phyloP scores from a whole-genome alignment of 2,329 filamentous ascomycete species.

The Paracoccidioides lutzii region DNA sequence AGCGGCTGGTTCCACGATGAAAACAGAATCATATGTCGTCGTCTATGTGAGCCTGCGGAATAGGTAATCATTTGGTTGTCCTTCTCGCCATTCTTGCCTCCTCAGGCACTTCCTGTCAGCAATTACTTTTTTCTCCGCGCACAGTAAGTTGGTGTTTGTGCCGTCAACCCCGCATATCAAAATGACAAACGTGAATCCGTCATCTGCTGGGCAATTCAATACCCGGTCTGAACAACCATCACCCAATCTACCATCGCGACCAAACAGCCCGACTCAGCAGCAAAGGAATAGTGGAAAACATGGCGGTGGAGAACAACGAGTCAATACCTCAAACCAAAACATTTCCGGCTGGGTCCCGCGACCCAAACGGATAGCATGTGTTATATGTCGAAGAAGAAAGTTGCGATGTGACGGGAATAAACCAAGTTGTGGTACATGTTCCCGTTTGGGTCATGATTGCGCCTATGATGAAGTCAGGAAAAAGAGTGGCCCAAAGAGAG shows the following conservation, averaged over 20 bases:
- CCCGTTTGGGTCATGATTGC: conserved; percentile 73
- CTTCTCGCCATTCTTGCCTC: background rate
- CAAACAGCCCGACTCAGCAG: background rate
- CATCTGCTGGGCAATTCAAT: background rate
- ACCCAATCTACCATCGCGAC: background rate
- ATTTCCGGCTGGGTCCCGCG: conserved; percentile 52
- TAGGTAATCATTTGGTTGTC: background rate
- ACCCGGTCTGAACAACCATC: background rate
- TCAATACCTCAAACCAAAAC: conserved; percentile 10
- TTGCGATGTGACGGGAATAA: conserved; percentile 75
- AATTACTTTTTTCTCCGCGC: background rate
- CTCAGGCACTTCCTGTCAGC: background rate
- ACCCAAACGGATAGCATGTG: conserved; percentile 88
- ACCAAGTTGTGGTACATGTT: conserved; percentile 79
- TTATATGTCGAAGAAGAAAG: conserved; percentile 86
- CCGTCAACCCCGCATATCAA: background rate
- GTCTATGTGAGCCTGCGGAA: background rate
- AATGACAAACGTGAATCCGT: background rate
- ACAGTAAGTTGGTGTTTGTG: background rate
- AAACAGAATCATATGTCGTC: background rate
- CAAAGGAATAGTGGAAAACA: background rate
- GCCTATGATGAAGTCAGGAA: conserved; percentile 84
- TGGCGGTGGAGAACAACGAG: background rate
- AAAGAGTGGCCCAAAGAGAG: conserved; percentile 88
- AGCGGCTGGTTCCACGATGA: background rate